Conservation (phyloP, 2,329 filamentous ascomycete species). For the Thelonectria discophora region DNA sequence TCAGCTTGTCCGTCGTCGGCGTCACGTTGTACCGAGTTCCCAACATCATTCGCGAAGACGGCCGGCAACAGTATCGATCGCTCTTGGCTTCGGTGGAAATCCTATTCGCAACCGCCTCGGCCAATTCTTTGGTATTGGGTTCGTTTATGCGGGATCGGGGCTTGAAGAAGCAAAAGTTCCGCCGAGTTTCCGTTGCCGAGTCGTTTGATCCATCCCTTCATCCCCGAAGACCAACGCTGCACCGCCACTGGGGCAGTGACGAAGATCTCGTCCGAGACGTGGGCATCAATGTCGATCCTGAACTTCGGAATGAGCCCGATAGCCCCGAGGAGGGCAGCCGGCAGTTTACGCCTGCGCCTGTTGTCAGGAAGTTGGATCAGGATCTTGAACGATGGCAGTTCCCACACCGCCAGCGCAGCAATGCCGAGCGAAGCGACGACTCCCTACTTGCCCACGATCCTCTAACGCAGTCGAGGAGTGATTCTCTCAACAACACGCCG, state of each 20-base stretch:
- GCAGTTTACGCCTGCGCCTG: slow-evolving; percentile 49
- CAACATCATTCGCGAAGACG: slow-evolving; percentile 73
- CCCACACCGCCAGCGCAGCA: slow-evolving; percentile 51
- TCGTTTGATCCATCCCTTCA: slow-evolving; percentile 63
- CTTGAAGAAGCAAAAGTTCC: slow-evolving; percentile 87
- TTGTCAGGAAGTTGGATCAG: slow-evolving; percentile 44
- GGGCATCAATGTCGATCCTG: slow-evolving; percentile 71
- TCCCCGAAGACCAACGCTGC: slow-evolving; percentile 58
- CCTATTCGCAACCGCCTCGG: slow-evolving; percentile 84
- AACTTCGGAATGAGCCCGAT: slow-evolving; percentile 54
- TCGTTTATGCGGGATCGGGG: slow-evolving; percentile 93
- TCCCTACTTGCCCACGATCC: slow-evolving; percentile 52
- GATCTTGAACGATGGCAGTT: slow-evolving; percentile 60
- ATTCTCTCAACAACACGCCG: slow-evolving; percentile 31
- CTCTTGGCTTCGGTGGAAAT: slow-evolving; percentile 91
- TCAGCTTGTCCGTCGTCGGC: slow-evolving; percentile 81
- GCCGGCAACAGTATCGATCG: slow-evolving; percentile 86
- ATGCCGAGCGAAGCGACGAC: slow-evolving; percentile 55
- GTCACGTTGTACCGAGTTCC: slow-evolving; percentile 86
- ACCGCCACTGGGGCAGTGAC: slow-evolving; percentile 85
- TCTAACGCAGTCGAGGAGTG: slow-evolving; percentile 40
- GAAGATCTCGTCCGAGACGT: slow-evolving; percentile 86
- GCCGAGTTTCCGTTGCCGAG: slow-evolving; percentile 68
- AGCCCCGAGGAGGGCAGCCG: slow-evolving; percentile 41
- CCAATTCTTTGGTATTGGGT: slow-evolving; percentile 89